Evolutionary conservation across 306 rosid genomes (phyloP), one percentile per base, ranked within the genome.

Genomic region (Sicyos edulis): DNA sequence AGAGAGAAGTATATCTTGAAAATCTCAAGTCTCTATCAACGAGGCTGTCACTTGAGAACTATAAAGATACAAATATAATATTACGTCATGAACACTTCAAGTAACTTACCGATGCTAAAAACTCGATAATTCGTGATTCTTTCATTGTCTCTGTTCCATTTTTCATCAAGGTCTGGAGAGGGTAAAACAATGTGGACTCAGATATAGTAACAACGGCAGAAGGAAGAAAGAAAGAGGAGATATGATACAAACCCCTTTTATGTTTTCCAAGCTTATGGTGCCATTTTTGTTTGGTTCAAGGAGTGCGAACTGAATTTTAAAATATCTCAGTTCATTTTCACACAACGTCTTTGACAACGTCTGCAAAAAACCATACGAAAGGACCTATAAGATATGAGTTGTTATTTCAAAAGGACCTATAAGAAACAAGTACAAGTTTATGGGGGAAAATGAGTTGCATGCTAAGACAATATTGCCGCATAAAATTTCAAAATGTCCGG

Each of bases 101-200:
- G 34, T 49, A 14, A 12, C 98, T 75, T 81, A 89, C 98, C 12
- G 95, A 85, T 56, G 88, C 83, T 68, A 92, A 80, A 71, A 86
- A 82, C 42, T 92, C 96, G 22, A 80, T 73, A 70, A 88, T 79
- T 52, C 90, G 89, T 3, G 98, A 89, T 52, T 92, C 96, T 87
- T 88, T 92, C 96, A 92, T 85, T 59, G 96, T 96, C 72, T 89
- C 92, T n/a, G 96, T 92, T 65, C 92, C 88, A 73, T 86, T 78
- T 78, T 82, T 92, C 96, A 76, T 75, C 85, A 92, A 81, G 64
- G 86, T 92, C 98, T 92, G 86, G 67, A 32, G 73, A 74, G 61
- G 55, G 76, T 75, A 54, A 78, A 21, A 54, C 62, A 62, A 63
- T 72, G 78, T 65, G 79, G 81, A 80, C 52, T 8, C 74, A 45